Base-by-base conservation (phyloP, 164 flowering plant genomes). In the Nymphaea colorata region DNA sequence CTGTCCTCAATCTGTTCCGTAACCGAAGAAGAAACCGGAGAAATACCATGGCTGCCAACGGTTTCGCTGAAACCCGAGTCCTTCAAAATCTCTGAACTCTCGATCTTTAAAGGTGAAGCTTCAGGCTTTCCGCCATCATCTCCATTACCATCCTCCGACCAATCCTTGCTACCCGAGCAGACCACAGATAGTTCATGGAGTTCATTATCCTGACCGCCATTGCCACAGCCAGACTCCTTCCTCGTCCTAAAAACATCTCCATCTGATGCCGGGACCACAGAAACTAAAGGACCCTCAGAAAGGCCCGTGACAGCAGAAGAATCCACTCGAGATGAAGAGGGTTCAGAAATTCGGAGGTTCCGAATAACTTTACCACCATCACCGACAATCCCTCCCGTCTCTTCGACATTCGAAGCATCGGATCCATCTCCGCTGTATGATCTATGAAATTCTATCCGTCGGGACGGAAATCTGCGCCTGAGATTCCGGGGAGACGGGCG, bases 391-490 rank as follows among this genome's bases (percentile, higher is more conserved):
- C n/a, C 43, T 11, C 16, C 4, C 36, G 18, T 42, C 45, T 45
- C 65, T 14, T n/a, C 36, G 16, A n/a, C 60, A 18, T 14, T 18
- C 64, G n/a, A 51, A 18, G 42, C 43, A 66, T 5, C 43, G 2
- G 25, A 17, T 53, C 53, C 16, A 47, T 70, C 2, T 67, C 68
- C 10, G 65, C 51, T 51, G 66, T 71, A 5, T 14, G 42, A 66
- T 43, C 51, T 41, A 65, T 44, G 25, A 15, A 18, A 7, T 65
- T 42, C 11, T 55, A 61, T n/a, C 42, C 16, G 47, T n/a, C 47
- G 44, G 62, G 66, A 25, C 4, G 79, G 61, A 4, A 67, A 68
- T 64, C 82, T 70, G 25, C 80, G 82, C 6, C 82, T 81, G 64
- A 72, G 70, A 42, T 62, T 44, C 42, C 64, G 64, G 15, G 71